These are phyloP conservation scores for Saprolegnia parasitica DNA, from an alignment of 352 stramenopile genomes.

Conservation along the genomic window DNA sequence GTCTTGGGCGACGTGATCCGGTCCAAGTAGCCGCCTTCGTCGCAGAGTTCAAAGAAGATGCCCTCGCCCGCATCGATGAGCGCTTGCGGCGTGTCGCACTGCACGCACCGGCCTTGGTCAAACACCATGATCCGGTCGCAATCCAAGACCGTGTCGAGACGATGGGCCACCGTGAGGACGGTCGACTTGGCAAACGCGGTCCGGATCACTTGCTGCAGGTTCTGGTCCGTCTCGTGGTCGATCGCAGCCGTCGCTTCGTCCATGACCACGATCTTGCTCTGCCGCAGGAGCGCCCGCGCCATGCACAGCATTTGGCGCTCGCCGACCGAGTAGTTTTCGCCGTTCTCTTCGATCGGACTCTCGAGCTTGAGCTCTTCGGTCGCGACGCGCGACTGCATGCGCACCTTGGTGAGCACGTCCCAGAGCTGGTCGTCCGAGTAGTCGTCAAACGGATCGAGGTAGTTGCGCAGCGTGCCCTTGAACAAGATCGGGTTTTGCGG, in stretches of 20 bases:
- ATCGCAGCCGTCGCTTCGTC: conserved; percentile 41
- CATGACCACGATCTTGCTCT: conserved; percentile 35
- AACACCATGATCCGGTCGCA: conserved; percentile 79
- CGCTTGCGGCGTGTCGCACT: conserved; percentile 74
- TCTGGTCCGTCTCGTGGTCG: conserved; percentile 71
- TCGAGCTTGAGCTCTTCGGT: conserved; percentile 35
- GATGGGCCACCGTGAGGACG: conserved; percentile 96
- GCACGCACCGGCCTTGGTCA: conserved; percentile 46
- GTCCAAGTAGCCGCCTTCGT: conserved; percentile 32
- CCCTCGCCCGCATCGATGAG: conserved; percentile 43
- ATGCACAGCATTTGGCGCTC: conserved; percentile 87
- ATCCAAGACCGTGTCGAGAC: too few species aligned
- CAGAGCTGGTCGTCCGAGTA: conserved; percentile 50
- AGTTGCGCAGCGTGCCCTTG: conserved; percentile 68
- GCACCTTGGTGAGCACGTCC: conserved; percentile 40
- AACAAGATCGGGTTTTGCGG: conserved; percentile 64
- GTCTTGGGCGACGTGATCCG: conserved; percentile 15
- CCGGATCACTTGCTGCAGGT: conserved; percentile 89
- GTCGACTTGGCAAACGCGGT: conserved; percentile 91
- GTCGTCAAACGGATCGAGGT: conserved; percentile 72
- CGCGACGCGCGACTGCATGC: background rate
- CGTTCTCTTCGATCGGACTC: conserved; percentile 65
- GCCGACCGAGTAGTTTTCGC: conserved; percentile 83
- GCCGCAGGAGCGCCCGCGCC: conserved; percentile 69
- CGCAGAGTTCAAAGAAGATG: conserved; percentile 35